Evolutionary conservation across 2,329 filamentous ascomycete species (phyloP).

Genomic region (Drechslerella coelobrocha): DNA sequence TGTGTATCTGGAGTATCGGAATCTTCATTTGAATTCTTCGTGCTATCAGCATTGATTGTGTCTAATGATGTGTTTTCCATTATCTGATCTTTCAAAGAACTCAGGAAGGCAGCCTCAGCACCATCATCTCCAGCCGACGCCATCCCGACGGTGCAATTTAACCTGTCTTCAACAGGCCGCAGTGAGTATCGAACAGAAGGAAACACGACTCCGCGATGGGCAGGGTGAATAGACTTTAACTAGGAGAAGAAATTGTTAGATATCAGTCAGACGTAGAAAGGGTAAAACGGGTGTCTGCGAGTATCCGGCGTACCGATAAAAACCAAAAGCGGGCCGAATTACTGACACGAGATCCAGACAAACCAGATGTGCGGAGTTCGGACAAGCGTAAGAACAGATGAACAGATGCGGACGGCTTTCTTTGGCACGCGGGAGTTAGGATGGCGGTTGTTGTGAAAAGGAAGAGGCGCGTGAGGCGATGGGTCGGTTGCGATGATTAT

Average conservation of each 20-base stretch:
- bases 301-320: neutral
- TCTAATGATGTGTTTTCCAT: constrained; percentile 39
- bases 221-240: too few relatives aligned
- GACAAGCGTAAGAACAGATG: neutral
- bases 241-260: neutral
- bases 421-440: neutral
- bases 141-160: constrained; percentile 29
- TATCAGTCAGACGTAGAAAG: constrained; percentile 1
- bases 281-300: neutral
- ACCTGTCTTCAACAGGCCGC: constrained; percentile 19
- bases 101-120: constrained; percentile 48
- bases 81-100: constrained; percentile 41
- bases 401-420: neutral
- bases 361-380: neutral
- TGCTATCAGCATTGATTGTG: constrained; percentile 32
- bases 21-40: constrained; percentile 41
- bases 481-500: neutral
- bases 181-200: neutral
- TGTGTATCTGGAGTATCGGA: constrained; percentile 42
- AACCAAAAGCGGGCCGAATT: too few relatives aligned
- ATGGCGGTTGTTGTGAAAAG: neutral
- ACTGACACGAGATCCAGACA: neutral
- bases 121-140: constrained; percentile 35
- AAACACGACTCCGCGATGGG: constrained; percentile 19
- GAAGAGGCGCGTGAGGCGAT: neutral